These are phyloP conservation scores for Metarhizium album DNA, from an alignment of 2,329 filamentous ascomycete genomes.

Conservation along the genomic window DNA sequence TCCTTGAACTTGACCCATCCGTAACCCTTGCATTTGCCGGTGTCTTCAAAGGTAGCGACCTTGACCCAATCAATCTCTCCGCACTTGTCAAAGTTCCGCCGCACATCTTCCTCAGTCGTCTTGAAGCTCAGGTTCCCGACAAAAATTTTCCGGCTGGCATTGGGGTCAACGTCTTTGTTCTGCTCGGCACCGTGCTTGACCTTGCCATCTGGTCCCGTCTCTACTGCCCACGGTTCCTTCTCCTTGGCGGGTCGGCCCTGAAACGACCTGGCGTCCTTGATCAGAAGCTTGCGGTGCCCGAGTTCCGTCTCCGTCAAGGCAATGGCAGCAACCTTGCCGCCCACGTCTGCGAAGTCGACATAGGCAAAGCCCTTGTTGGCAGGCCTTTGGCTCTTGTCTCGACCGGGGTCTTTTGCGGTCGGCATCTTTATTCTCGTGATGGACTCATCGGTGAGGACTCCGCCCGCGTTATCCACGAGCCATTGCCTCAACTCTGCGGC, in stretches of 20 bases:
- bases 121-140: constrained; percentile 83
- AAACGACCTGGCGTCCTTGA: constrained; percentile 86
- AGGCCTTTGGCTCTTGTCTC: constrained; percentile 22
- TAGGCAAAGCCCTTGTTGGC: constrained; percentile 94
- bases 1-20: constrained; percentile 90
- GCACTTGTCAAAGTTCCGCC: constrained; percentile 74
- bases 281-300: constrained; percentile 67
- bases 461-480: constrained; percentile 61
- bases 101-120: constrained; percentile 68
- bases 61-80: constrained; percentile 75
- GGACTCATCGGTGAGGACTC: constrained; percentile 51
- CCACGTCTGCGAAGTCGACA: constrained; percentile 70
- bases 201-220: constrained; percentile 19
- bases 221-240: constrained; percentile 21
- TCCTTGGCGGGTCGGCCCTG: constrained; percentile 75
- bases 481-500: constrained; percentile 67
- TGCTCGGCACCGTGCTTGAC: constrained; percentile 23
- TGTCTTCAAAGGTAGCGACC: constrained; percentile 91
- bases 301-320: constrained; percentile 78
- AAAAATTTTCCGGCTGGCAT: constrained; percentile 74
- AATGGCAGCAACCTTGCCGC: constrained; percentile 66
- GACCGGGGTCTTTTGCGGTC: constrained; percentile 38
- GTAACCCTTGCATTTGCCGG: constrained; percentile 95
- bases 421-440: constrained; percentile 85
- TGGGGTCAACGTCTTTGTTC: constrained; percentile 25